phyloP scores from a whole-genome alignment of 495 filamentous ascomycete genomes.

The Chaetomium tenue region DNA sequence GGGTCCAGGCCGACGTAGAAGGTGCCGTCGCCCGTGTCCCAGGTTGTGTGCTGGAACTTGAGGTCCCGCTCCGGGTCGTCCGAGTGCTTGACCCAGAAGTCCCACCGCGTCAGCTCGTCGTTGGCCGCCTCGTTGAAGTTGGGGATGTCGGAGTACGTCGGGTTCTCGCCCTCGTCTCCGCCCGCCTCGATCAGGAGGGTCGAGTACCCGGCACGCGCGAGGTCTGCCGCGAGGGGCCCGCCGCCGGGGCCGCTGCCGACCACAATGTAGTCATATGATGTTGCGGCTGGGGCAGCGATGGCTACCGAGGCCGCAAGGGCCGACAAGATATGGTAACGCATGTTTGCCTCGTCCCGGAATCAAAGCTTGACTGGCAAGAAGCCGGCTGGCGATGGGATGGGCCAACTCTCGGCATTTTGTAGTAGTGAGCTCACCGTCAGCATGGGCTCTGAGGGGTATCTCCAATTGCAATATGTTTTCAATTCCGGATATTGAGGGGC shows the following conservation, averaged over 20 bases:
- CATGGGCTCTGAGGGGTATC: background rate
- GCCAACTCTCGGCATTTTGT: background rate
- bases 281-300: conserved; percentile 16
- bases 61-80: conserved; percentile 42
- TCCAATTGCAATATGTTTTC: conserved; percentile 11
- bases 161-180: conserved; percentile 56
- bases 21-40: conserved; percentile 45
- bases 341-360: conserved; percentile 16
- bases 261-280: conserved; percentile 62
- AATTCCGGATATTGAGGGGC: conserved; percentile 24
- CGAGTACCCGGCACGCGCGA: conserved; percentile 59
- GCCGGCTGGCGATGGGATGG: background rate
- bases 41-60: conserved; percentile 47
- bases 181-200: conserved; percentile 65
- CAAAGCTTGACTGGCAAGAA: background rate
- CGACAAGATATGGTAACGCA: conserved; percentile 35
- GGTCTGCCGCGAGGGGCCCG: conserved; percentile 59
- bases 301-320: conserved; percentile 31
- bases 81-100: conserved; percentile 54
- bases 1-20: conserved; percentile 50
- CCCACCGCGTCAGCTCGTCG: conserved; percentile 50
- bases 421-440: background rate
- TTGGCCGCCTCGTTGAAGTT: conserved; percentile 48
- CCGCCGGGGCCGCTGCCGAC: conserved; percentile 66
- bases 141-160: conserved; percentile 41